Percentiles rank a stretch among this genome's conserved stretches.
phyloP scores from a whole-genome alignment of 345 rosid species.

The Laguncularia racemosa region DNA sequence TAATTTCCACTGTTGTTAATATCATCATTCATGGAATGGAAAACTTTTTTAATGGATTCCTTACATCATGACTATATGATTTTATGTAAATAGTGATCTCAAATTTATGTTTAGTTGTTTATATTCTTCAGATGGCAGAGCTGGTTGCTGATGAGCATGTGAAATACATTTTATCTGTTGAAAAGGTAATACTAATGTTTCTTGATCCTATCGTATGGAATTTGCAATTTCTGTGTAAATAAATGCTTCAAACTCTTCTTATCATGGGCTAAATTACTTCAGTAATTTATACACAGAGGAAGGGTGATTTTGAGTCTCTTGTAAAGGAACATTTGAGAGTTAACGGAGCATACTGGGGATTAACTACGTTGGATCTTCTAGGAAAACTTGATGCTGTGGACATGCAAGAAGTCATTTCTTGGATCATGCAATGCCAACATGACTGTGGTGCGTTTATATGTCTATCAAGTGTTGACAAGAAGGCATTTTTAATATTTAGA shows the following conservation, averaged over 20 bases:
- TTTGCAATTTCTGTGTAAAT: neutral
- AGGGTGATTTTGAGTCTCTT: constrained; percentile 74
- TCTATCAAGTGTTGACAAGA: neutral
- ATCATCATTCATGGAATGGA: too few relatives aligned
- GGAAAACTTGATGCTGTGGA: constrained; percentile 55
- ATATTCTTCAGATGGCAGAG: constrained; percentile 29
- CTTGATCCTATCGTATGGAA: neutral
- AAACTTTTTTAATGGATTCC: too few relatives aligned
- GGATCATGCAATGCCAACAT: constrained; percentile 75
- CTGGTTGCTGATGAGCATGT: constrained; percentile 58
- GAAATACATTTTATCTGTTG: constrained; percentile 51
- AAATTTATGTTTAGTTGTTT: too few relatives aligned
- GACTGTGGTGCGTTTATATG: constrained; percentile 48
- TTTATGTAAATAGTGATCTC: too few relatives aligned
- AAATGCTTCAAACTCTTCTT: neutral
- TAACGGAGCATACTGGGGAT: constrained; percentile 93
- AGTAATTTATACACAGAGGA: constrained; percentile 30
- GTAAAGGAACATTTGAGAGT: constrained; percentile 89
- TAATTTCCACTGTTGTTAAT: too few relatives aligned
- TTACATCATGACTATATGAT: too few relatives aligned
- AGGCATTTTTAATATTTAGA: neutral
- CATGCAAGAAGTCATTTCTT: constrained; percentile 49
- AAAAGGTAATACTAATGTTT: constrained; percentile 33
- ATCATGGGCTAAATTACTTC: neutral
- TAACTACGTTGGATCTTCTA: constrained; percentile 63